Evolutionary conservation across 202 grass and related monocot species (phyloP), one percentile per base, ranked within the genome.

Genomic region (Bolboschoenoplectus hybrid): DNA sequence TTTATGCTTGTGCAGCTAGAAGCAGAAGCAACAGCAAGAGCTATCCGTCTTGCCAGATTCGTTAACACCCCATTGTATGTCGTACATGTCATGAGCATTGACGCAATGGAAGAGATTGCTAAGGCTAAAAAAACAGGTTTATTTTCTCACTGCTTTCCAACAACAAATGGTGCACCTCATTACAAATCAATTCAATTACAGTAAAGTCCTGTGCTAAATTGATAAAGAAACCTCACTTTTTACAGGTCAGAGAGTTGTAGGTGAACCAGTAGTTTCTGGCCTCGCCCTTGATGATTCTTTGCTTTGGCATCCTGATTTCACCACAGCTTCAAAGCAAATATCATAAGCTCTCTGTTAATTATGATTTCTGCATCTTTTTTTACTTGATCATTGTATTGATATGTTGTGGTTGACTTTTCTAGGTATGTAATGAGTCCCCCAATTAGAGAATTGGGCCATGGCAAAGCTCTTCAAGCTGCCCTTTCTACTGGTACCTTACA

Each of bases 351-450:
- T 43, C 65, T 87, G 55, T 43, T 67, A 11, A 72, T 85, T 62
- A 56, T 55, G 39, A 73, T 38, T 49, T 72, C 26, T 46, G 3
- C 17, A 16, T 82, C 63, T 88, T 87, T 80, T 77, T 43, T 20
- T 79, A 20, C 82, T 51, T 87, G n/a, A 16, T 34, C 3, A 64
- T 12, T 89, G 35, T 13, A 55, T 71, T 78, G 8, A 68, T 95
- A 47, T 85, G 52, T 88, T 86, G 67, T 53, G 20, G 40, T 20
- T 87, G 7, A 52, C 76, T 50, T n/a, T 86, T 91, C 53, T 88
- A 98, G 93, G 86, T 98, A 98, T 89, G 93, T 98, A 80, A 95
- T 98, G 96, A 98, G 91, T 67, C 96, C 96, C 82, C 97, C 97
- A 62, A 96, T 98, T 85, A 91, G 97, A 61, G 91, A 91, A 89